phyloP scores from a whole-genome alignment of 1,284 basidiomycete genomes.

The Fistulinella cinereoalba region DNA sequence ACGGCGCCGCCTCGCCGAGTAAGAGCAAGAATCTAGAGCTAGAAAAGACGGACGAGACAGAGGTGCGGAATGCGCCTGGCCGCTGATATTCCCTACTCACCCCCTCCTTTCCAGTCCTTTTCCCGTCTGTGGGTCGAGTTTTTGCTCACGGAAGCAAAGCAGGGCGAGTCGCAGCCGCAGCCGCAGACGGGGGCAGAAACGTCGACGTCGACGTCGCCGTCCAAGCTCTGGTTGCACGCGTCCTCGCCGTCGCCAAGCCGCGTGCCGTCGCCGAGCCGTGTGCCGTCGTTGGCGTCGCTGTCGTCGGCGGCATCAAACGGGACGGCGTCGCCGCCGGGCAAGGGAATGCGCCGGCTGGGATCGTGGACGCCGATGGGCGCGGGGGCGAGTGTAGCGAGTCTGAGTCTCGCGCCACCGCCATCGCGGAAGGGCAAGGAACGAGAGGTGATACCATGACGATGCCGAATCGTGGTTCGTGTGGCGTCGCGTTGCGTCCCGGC shows the following conservation, averaged over 20 bases:
- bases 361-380: slow-evolving; percentile 41
- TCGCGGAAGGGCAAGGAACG: slow-evolving; percentile 50
- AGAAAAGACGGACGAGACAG: slow-evolving; percentile 73
- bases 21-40: slow-evolving; percentile 53
- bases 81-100: too few relatives aligned
- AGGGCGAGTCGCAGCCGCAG: slow-evolving; percentile 42
- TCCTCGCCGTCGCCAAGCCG: slow-evolving; percentile 47
- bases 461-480: too few relatives aligned
- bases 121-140: slow-evolving; percentile 95
- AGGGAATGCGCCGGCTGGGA: slow-evolving; percentile 44
- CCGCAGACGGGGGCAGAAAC: not conserved
- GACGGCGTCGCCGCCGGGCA: slow-evolving; percentile 33
- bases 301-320: slow-evolving; percentile 17
- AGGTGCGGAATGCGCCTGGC: too few relatives aligned
- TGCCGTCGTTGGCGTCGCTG: too few relatives aligned
- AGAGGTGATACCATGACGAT: slow-evolving; percentile 30
- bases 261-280: too few relatives aligned
- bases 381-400: slow-evolving; percentile 52
- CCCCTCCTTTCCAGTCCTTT: slow-evolving; percentile 91
- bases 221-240: slow-evolving; percentile 34
- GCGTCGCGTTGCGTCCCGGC: too few relatives aligned
- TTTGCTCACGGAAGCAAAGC: slow-evolving; percentile 81
- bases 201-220: slow-evolving; percentile 33
- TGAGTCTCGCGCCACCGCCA: slow-evolving; percentile 38
- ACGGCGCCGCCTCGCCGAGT: slow-evolving; percentile 36